Base-by-base conservation (phyloP, 352 stramenopile species). In the Phytophthora meadii region DNA sequence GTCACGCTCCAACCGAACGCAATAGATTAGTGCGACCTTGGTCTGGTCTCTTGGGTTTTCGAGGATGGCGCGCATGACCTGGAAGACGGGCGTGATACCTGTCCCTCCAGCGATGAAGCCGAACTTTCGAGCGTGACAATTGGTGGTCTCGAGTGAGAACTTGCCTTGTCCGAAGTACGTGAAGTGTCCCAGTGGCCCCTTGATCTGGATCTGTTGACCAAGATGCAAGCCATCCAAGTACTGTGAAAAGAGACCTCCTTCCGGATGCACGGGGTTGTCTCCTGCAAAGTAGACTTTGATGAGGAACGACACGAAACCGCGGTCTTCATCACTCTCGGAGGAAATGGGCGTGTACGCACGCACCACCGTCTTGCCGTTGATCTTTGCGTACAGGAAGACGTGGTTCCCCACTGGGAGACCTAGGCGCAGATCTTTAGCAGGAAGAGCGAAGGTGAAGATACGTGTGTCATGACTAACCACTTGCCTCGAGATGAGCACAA, bases 371-470 rank as follows among this genome's bases (percentile, higher is more conserved):
- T 97, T 91, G 47, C 95, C 87, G 15, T 85, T 81, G 36, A 76
- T 68, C 34, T 68, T 80, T 5, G 71, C 79, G 55, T 90, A 96
- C 19, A 97, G 65, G 64, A 96, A 92, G 19, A 98, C 83, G 72
- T 98, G 92, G 58, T 97, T 97, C 62, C 93, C 93, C 4, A 93
- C 87, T 7, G 92, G 92, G 4, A 98, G 70, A 34, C 93, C 91
- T 4, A 98, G 73, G 8, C 89, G 65, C 37, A 92, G 71, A 19
- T 97, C 74, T n/a, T 82, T 79, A 2, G 79, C 77, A 34, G 86
- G 91, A 3, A 98, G 59, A 17, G 88, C 90, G 70, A 97, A 98
- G 44, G 87, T 79, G 49, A 98, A 86, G 49, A 95, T 73, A 40
- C 94, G 82, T 2, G 85, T 78, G 67, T 97, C 91, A 19, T 89